Evolutionary conservation across 2,329 filamentous ascomycete genomes (phyloP).

Genomic region (Arthroderma uncinatum): DNA sequence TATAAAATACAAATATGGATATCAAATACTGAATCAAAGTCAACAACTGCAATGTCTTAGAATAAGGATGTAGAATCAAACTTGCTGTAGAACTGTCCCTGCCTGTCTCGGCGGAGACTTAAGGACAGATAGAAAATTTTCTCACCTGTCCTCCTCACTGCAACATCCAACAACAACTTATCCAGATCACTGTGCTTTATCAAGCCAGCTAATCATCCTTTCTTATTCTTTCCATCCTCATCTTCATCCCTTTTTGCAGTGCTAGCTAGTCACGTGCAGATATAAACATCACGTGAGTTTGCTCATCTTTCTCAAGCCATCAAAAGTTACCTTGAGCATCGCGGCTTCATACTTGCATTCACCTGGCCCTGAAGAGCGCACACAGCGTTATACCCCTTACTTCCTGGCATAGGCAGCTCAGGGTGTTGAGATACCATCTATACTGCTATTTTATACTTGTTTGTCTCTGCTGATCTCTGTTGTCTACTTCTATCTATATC

Average conservation of each 20-base stretch:
- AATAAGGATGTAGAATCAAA: too few relatives aligned
- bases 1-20: not conserved
- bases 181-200: not conserved
- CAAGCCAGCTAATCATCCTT: not conserved
- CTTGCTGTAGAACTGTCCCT: too few relatives aligned
- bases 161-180: not conserved
- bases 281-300: not conserved
- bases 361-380: not conserved
- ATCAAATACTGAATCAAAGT: not conserved
- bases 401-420: not conserved
- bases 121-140: not conserved
- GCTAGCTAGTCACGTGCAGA: not conserved
- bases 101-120: not conserved
- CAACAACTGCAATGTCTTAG: not conserved
- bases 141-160: too few relatives aligned
- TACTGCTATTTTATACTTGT: not conserved
- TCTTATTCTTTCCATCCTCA: too few relatives aligned
- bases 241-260: not conserved
- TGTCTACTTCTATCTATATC: not conserved
- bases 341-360: not conserved
- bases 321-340: not conserved
- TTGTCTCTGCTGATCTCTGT: not conserved
- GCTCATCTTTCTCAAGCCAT: not conserved
- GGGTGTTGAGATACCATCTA: not conserved
- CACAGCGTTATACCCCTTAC: not conserved